These are phyloP conservation scores for Hypoxylon perforatum DNA, from an alignment of 495 filamentous ascomycete genomes.

Conservation along the genomic window DNA sequence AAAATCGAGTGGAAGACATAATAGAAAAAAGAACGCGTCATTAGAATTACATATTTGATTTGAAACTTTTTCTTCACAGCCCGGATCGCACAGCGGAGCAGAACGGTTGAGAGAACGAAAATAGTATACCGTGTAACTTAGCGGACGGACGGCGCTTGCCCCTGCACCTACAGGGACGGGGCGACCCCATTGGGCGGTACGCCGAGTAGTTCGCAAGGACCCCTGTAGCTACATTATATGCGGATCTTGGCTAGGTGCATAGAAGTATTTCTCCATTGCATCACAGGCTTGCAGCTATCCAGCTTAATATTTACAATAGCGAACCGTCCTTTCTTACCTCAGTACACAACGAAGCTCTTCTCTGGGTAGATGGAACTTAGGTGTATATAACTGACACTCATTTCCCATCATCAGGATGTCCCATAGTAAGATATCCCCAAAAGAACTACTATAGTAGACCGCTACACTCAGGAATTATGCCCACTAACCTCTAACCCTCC, in stretches of 20 bases:
- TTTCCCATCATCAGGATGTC: conserved; percentile 56
- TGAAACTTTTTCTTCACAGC: conserved; percentile 5
- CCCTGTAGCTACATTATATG: conserved; percentile 16
- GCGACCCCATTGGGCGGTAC: conserved; percentile 19
- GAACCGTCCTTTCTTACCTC: neutral
- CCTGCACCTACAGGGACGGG: conserved; percentile 24
- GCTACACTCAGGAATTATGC: neutral
- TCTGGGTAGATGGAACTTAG: neutral
- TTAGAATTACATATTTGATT: conserved; percentile 9
- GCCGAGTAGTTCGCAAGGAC: neutral
- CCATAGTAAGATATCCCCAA: conserved; percentile 58
- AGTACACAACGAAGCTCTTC: neutral
- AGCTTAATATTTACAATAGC: neutral
- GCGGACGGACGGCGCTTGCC: neutral
- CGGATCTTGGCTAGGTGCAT: neutral
- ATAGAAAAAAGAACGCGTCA: conserved; percentile 1
- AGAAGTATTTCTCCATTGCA: neutral
- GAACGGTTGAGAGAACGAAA: neutral
- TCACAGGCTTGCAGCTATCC: neutral
- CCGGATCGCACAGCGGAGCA: no score
- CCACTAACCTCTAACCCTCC: conserved; percentile 28
- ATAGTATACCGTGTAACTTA: conserved; percentile 8
- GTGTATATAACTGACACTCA: neutral
- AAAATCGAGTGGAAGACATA: conserved; percentile 13
- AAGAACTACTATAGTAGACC: neutral